Conservation (phyloP, 257 asterid genomes). For the Dorcoceras hygrometricum region DNA sequence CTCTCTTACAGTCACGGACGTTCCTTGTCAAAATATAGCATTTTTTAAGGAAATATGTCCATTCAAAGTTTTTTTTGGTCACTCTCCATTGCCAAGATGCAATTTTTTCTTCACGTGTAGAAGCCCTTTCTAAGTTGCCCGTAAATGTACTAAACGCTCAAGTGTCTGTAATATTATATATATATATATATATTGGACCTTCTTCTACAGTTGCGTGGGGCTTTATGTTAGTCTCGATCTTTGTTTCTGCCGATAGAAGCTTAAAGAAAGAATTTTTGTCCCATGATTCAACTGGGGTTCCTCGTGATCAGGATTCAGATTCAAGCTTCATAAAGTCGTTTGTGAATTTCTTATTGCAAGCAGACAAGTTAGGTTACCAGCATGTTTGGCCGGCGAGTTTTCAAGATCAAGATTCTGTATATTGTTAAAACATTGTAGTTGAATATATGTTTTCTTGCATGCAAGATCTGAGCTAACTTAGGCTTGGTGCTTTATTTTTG, state of each 20-base stretch:
- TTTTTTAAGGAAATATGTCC: no score
- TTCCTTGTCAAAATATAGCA: no score
- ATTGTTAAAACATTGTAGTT: no score
- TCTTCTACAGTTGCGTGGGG: constrained; percentile 59
- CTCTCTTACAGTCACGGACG: no score
- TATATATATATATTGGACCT: constrained; percentile 55
- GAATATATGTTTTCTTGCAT: no score
- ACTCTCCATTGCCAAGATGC: no score
- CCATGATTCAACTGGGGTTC: constrained; percentile 25
- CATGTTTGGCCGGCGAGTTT: constrained; percentile 92
- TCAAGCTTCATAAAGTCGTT: constrained; percentile 34
- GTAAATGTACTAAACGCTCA: no score
- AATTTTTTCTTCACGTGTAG: no score
- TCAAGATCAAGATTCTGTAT: constrained; percentile 17
- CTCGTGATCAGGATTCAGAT: constrained; percentile 27
- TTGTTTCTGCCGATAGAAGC: constrained; percentile 85
- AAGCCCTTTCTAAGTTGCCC: no score
- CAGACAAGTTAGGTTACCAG: constrained; percentile 59
- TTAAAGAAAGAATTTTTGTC: constrained; percentile 41
- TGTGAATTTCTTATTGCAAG: constrained; percentile 67
- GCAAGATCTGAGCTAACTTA: not conserved
- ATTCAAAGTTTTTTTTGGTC: no score
- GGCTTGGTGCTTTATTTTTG: no score
- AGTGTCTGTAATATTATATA: no score
- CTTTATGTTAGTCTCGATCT: constrained; percentile 62